Evolutionary conservation across 306 rosid species (phyloP), one percentile per base, ranked within the genome.

Genomic region (Rosa persica): DNA sequence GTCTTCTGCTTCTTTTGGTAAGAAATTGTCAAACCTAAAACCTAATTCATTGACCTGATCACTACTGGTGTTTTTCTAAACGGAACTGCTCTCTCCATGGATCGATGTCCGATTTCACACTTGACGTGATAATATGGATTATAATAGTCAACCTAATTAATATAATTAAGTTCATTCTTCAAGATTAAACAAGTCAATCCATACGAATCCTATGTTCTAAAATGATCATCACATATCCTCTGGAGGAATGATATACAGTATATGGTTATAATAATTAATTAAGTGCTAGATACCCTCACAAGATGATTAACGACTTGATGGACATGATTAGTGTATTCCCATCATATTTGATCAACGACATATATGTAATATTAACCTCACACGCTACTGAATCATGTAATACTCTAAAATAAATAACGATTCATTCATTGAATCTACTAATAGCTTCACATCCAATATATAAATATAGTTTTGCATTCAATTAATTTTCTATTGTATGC

Each of bases 21-120:
- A 44, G 19, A 43, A 76, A 44, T 61, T 8, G 61, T 75, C 79
- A 75, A 27, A 46, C 60, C n/a, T 27, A 34, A 19, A 44, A 61
- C 79, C 71, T 75, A 75, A 75, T 62, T 27, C 79, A 61, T 75
- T 75, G 79, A 75, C 79, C 47, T 30, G 39, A 13, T 61, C 69
- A 5, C 0, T 1, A 51, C 19, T 10, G 38, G 34, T 72, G 75
- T 6, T 46, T 70, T 70, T 27, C 62, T 17, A 30, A 72, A 48
- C 17, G 61, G 61, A 70, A 22, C 61, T 65, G 39, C 44, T 39
- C 47, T 38, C 22, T 72, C 47, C 61, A 49, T 48, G 52, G 19
- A 68, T n/a, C 51, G 72, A 40, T 52, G 34, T 68, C 19, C 36
- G 34, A 42, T 40, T n/a, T 8, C 30, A 67, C 5, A 17, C 77